A percentile compares a stretch with the other conserved stretches of the same genome.
Evolutionary conservation across 2,329 filamentous ascomycete genomes (phyloP).

Genomic region (Beauveria medogensis): DNA sequence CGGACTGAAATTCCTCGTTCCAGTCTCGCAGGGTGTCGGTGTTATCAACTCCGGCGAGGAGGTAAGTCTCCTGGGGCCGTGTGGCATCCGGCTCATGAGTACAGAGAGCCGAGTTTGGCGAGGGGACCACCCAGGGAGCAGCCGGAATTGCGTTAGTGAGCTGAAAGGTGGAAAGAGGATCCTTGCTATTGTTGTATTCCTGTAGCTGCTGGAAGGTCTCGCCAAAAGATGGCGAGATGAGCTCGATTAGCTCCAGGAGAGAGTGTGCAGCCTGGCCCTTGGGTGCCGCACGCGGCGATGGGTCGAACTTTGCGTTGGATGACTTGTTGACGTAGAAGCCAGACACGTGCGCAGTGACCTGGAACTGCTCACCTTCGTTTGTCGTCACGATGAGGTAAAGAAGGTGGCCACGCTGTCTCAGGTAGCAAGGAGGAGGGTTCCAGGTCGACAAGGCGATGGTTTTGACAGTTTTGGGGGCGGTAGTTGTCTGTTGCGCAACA

Average conservation of each 20-base stretch:
- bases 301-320: slow-evolving; percentile 91
- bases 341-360: slow-evolving; percentile 87
- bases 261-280: slow-evolving; percentile 80
- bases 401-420: slow-evolving; percentile 85
- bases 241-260: slow-evolving; percentile 67
- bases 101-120: slow-evolving; percentile 53
- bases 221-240: slow-evolving; percentile 77
- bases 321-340: slow-evolving; percentile 98
- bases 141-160: slow-evolving; percentile 91
- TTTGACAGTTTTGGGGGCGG: slow-evolving; percentile 85
- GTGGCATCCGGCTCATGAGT: slow-evolving; percentile 77
- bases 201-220: slow-evolving; percentile 69
- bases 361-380: slow-evolving; percentile 88
- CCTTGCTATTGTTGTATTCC: slow-evolving; percentile 75
- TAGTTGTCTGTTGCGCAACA: slow-evolving; percentile 56
- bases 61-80: slow-evolving; percentile 83
- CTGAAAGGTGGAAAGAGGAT: slow-evolving; percentile 87
- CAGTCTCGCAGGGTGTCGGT: slow-evolving; percentile 92
- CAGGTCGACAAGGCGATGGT: slow-evolving; percentile 80
- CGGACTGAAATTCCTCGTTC: slow-evolving; percentile 99
- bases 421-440: slow-evolving; percentile 91
- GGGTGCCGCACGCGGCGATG: slow-evolving; percentile 67
- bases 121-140: slow-evolving; percentile 82
- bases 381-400: slow-evolving; percentile 85
- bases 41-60: slow-evolving; percentile 86